Conservation (phyloP, 768 basidiomycete species). For the Tylopilus plumbeoviolaceoides region DNA sequence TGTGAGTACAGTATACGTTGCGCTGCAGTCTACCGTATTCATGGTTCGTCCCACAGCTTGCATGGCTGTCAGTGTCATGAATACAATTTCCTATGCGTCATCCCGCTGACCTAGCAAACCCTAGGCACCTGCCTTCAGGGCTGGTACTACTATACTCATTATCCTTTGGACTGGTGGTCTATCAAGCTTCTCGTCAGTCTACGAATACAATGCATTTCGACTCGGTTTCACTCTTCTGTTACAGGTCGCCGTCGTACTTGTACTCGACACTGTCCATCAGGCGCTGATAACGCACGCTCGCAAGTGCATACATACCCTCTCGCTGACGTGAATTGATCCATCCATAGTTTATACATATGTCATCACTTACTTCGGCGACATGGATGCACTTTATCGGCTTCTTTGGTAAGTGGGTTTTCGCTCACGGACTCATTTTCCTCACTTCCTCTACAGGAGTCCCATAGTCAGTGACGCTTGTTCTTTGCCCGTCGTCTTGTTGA, state of each 20-base stretch:
- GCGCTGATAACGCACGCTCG: conserved; percentile 49
- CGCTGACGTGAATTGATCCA: not conserved
- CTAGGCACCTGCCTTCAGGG: conserved; percentile 54
- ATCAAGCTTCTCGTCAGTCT: conserved; percentile 42
- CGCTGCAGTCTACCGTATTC: not conserved
- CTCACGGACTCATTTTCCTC: not conserved
- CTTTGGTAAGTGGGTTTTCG: conserved; percentile 38
- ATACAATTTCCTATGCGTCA: not conserved
- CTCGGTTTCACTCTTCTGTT: not conserved
- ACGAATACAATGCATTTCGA: not conserved
- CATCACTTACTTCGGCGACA: conserved; percentile 34
- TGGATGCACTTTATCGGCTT: conserved; percentile 26
- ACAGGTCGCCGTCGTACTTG: conserved; percentile 48
- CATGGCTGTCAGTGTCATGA: conserved; percentile 42
- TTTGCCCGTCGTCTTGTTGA: conserved; percentile 5
- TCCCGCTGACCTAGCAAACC: not conserved
- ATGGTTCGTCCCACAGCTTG: conserved; percentile 32
- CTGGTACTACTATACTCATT: conserved; percentile 48
- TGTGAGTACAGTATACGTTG: conserved; percentile 39
- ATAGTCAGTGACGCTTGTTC: conserved; percentile 12
- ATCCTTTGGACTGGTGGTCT: conserved; percentile 48
- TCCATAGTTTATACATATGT: conserved; percentile 45
- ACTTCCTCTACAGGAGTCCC: conserved; percentile 17
- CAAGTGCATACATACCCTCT: conserved; percentile 14
- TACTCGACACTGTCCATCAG: conserved; percentile 52